A percentile compares a stretch with the other conserved stretches of the same genome.
phyloP scores from a whole-genome alignment of 2,329 filamentous ascomycete genomes.

The Sporothrix curviconia region DNA sequence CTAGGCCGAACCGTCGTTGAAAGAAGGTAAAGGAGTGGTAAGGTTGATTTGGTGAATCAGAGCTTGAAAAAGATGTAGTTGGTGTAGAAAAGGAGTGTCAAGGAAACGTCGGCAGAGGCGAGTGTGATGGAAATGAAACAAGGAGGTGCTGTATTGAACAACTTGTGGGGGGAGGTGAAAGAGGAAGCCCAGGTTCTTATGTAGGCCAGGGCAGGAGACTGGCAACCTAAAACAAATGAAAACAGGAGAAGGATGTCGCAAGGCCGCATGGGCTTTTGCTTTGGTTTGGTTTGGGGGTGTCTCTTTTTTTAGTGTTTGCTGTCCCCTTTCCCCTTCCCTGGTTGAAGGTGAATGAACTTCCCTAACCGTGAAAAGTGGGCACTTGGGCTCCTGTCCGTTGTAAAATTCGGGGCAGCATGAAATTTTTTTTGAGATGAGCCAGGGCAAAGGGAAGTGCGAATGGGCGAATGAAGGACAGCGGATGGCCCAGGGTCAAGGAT shows the following conservation, averaged over 20 bases:
- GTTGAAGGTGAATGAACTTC: conserved; percentile 4
- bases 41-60: too few relatives aligned
- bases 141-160: conserved; percentile 10
- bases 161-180: conserved; percentile 13
- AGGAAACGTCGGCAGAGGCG: too few relatives aligned
- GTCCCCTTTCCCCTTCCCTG: conserved; percentile 3
- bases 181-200: conserved; percentile 23
- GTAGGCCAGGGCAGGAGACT: conserved; percentile 26
- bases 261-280: conserved; percentile 9
- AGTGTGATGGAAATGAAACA: not conserved
- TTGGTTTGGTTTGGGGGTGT: not conserved
- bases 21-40: too few relatives aligned
- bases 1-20: too few relatives aligned
- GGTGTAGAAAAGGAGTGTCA: not conserved
- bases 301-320: conserved; percentile 6
- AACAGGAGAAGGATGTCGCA: conserved; percentile 20
- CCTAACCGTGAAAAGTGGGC: conserved; percentile 12
- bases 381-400: not conserved
- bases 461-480: conserved; percentile 14
- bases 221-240: conserved; percentile 28
- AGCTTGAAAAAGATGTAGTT: not conserved
- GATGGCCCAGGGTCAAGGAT: conserved; percentile 14
- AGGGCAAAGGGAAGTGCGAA: conserved; percentile 11
- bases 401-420: conserved; percentile 14
- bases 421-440: conserved; percentile 18